Percentiles rank a stretch among this genome's conserved stretches.
These are phyloP conservation scores for Skeletonema tropicum DNA, from an alignment of 108 stramenopile genomes.

Conservation along the genomic window DNA sequence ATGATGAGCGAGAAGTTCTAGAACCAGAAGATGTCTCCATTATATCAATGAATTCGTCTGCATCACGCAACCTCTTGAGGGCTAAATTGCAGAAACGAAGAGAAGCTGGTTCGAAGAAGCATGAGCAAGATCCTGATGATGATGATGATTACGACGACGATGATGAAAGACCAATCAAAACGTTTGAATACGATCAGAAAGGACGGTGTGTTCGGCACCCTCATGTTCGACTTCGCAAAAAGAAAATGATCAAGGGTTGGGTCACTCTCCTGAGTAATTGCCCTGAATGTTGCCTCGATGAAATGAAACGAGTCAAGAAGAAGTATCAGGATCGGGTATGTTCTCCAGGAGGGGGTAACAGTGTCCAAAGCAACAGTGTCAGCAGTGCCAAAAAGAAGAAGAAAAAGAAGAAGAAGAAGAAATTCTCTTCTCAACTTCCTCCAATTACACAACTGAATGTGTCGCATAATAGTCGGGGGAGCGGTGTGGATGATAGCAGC, in stretches of 20 bases:
- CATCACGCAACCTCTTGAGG: conserved; percentile 7
- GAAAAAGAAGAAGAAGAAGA: conserved; percentile 31
- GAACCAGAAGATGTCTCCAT: conserved; percentile 41
- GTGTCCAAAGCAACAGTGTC: neutral
- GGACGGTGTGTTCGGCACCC: conserved; percentile 42
- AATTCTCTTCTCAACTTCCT: neutral
- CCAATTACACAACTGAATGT: conserved; percentile 29
- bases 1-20: conserved; percentile 4
- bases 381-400: conserved; percentile 13
- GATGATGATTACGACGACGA: conserved; percentile 16
- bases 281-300: conserved; percentile 49
- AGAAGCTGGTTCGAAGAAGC: neutral
- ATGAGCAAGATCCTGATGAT: neutral
- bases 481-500: conserved; percentile 15
- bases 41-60: conserved; percentile 30
- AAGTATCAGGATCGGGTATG: neutral
- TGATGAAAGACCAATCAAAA: conserved; percentile 23
- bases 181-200: conserved; percentile 30
- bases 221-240: conserved; percentile 30
- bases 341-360: neutral
- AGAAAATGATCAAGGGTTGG: conserved; percentile 34
- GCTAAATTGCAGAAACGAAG: neutral
- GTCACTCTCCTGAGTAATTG: conserved; percentile 27
- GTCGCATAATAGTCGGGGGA: neutral
- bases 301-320: conserved; percentile 36